Evolutionary conservation across 164 flowering plant species (phyloP).

Genomic region (Piper betle): DNA sequence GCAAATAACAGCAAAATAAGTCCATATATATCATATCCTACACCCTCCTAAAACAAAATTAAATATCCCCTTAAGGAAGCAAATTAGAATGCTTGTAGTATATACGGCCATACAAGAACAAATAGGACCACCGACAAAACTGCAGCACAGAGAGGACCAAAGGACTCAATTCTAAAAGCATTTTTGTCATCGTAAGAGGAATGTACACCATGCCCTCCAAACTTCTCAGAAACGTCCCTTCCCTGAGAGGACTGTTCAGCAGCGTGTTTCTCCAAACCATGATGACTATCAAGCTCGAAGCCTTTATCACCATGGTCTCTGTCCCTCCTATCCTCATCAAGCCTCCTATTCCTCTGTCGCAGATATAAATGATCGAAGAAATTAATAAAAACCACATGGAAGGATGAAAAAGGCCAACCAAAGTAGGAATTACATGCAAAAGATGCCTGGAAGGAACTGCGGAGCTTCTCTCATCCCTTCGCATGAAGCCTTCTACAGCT

Average conservation of each 20-base stretch:
- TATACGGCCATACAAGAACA: no score
- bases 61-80: no score
- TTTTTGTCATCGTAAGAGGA: slow-evolving; percentile 43
- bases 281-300: slow-evolving; percentile 34
- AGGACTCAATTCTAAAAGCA: slow-evolving; percentile 41
- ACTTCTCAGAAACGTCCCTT: slow-evolving; percentile 38
- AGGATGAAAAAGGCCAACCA: neutral
- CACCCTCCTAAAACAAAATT: no score
- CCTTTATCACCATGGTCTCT: slow-evolving; percentile 45
- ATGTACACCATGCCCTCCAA: slow-evolving; percentile 25
- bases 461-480: slow-evolving; percentile 36
- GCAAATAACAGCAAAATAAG: no score
- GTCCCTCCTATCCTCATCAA: slow-evolving; percentile 43
- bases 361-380: neutral
- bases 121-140: neutral
- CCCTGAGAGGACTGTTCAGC: slow-evolving; percentile 38
- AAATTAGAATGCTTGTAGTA: no score
- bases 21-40: no score
- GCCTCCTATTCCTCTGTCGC: slow-evolving; percentile 47
- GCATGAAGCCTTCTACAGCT: slow-evolving; percentile 17
- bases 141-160: neutral
- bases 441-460: slow-evolving; percentile 32
- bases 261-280: slow-evolving; percentile 34
- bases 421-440: slow-evolving; percentile 15
- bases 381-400: neutral